Percentiles rank a stretch among this genome's conserved stretches.
phyloP scores from a whole-genome alignment of 441 rosid species.

The Arabidopsis hybrid region DNA sequence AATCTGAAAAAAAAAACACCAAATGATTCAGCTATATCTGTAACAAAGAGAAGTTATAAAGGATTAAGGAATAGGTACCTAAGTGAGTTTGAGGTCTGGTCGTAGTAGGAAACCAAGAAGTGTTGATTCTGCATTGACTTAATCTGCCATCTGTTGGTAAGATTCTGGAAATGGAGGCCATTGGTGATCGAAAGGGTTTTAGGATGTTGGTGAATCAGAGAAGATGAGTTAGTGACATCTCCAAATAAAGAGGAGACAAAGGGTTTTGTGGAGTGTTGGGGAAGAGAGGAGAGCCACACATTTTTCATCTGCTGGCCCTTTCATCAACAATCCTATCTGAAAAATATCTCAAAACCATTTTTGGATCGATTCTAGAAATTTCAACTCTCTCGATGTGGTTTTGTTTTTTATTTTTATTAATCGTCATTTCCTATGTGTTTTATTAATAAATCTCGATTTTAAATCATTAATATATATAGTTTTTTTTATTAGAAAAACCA shows the following conservation, averaged over 20 bases:
- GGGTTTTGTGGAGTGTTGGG: slow-evolving; percentile 26
- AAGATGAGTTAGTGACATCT: slow-evolving; percentile 23
- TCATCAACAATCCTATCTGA: slow-evolving; percentile 24
- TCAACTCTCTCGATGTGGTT: not conserved
- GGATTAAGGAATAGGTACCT: slow-evolving; percentile 48
- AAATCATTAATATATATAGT: no score
- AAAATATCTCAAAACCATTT: slow-evolving; percentile 15
- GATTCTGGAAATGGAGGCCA: slow-evolving; percentile 78
- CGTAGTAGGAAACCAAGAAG: slow-evolving; percentile 36
- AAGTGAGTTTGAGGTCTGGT: slow-evolving; percentile 49
- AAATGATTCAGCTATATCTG: slow-evolving; percentile 31
- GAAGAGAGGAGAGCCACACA: slow-evolving; percentile 34
- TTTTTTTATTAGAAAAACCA: no score
- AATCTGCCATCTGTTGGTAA: slow-evolving; percentile 56
- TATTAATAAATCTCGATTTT: no score
- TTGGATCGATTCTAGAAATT: not conserved
- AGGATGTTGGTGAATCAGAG: not conserved
- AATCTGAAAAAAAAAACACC: slow-evolving; percentile 48
- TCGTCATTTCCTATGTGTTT: not conserved
- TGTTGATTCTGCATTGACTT: slow-evolving; percentile 40
- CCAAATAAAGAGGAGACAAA: slow-evolving; percentile 32
- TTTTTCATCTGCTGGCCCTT: not conserved
- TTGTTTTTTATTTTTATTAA: not conserved
- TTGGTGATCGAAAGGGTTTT: slow-evolving; percentile 37
- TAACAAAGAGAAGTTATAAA: not conserved